phyloP scores from a whole-genome alignment of 2,329 filamentous ascomycete species.

The Colletotrichum incanum region DNA sequence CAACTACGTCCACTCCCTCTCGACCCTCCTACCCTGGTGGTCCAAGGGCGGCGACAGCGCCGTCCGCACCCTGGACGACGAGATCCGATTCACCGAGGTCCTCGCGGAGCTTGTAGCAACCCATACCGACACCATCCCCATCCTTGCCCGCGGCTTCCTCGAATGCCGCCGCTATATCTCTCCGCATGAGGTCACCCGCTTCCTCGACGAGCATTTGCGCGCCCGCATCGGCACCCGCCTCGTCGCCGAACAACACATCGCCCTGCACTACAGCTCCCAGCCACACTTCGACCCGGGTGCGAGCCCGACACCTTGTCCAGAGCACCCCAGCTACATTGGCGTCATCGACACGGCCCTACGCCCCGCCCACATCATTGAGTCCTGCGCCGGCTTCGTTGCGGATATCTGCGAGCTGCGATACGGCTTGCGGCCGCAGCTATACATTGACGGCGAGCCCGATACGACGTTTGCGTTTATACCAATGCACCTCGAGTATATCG shows the following conservation, averaged over 20 bases:
- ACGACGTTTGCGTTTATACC: conserved; percentile 96
- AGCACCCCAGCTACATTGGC: conserved; percentile 83
- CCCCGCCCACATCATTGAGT: conserved; percentile 85
- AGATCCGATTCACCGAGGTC: conserved; percentile 91
- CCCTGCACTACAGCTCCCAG: conserved; percentile 81
- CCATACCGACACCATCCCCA: conserved; percentile 94
- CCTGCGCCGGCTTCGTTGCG: conserved; percentile 90
- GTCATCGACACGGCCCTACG: conserved; percentile 93
- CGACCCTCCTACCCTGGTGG: conserved; percentile 87
- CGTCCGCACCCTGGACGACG: conserved; percentile 86
- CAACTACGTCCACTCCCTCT: conserved; percentile 95
- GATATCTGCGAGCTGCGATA: conserved; percentile 98
- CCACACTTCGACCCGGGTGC: conserved; percentile 76
- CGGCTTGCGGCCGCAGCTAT: conserved; percentile 84
- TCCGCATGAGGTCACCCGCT: conserved; percentile 86
- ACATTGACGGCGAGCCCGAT: conserved; percentile 87
- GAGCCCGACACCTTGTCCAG: conserved; percentile 65
- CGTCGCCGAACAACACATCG: conserved; percentile 97
- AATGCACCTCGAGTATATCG: conserved; percentile 96
- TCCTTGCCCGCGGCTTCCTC: conserved; percentile 91
- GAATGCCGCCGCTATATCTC: conserved; percentile 94
- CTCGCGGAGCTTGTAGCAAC: conserved; percentile 96
- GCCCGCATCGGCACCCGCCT: conserved; percentile 94
- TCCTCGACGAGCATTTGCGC: conserved; percentile 93
- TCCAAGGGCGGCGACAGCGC: conserved; percentile 56